Conservation (phyloP, 768 basidiomycete genomes). For the Cyclocybe cylindracea region DNA sequence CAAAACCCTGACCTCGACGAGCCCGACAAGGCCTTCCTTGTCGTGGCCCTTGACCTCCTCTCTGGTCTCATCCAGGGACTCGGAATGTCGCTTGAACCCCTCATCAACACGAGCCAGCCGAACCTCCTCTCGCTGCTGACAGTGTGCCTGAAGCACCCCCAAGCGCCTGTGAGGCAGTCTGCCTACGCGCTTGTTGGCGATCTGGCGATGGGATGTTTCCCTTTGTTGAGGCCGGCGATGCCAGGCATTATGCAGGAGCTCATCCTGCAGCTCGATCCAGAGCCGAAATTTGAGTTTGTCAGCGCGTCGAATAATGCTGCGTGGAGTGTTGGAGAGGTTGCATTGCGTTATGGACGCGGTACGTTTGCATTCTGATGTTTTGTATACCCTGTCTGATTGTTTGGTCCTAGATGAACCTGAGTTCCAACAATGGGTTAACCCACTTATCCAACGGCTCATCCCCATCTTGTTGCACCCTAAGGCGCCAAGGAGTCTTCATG, state of each 20-base stretch:
- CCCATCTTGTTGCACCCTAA: conserved; percentile 92
- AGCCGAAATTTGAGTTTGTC: conserved; percentile 91
- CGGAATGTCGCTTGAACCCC: conserved; percentile 70
- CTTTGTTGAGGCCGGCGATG: conserved; percentile 81
- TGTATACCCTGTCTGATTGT: neutral
- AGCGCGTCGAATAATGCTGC: conserved; percentile 99
- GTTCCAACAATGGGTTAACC: conserved; percentile 90
- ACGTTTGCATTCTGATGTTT: conserved; percentile 20
- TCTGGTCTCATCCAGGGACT: conserved; percentile 96
- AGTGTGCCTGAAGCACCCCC: conserved; percentile 92
- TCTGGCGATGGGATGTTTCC: conserved; percentile 95
- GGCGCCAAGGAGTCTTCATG: conserved; percentile 90
- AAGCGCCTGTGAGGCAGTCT: conserved; percentile 93
- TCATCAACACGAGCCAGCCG: conserved; percentile 72
- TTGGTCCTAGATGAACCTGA: conserved; percentile 65
- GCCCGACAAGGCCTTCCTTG: conserved; percentile 96
- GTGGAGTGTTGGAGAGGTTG: conserved; percentile 99
- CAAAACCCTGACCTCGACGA: conserved; percentile 91
- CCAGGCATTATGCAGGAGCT: conserved; percentile 89
- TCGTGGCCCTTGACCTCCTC: conserved; percentile 95
- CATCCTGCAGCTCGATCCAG: conserved; percentile 86
- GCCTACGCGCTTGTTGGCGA: conserved; percentile 99
- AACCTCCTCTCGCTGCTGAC: conserved; percentile 81
- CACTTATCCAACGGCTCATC: conserved; percentile 84
- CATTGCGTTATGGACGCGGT: conserved; percentile 87